A percentile compares a stretch with the other conserved stretches of the same genome.
Conservation (phyloP, 129 eudicot genomes). For the Smallanthus sonchifolius region DNA sequence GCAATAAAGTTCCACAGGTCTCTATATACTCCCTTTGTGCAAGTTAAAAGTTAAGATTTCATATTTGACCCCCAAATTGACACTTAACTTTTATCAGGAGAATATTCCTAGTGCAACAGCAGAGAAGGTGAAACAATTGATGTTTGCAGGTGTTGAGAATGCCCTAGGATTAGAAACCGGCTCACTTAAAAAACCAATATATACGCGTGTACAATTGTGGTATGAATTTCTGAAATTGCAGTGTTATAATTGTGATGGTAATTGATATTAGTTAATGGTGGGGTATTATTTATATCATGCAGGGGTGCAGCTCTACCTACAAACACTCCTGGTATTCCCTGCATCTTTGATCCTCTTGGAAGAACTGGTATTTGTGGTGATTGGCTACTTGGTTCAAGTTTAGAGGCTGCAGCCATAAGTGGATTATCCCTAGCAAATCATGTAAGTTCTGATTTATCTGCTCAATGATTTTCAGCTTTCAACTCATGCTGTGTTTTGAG, state of each 20-base stretch:
- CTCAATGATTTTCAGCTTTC: not conserved
- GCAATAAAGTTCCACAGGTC: constrained; percentile 96
- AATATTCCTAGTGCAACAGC: constrained; percentile 78
- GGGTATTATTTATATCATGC: constrained; percentile 1
- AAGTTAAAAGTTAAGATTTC: constrained; percentile 9
- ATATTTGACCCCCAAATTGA: not conserved
- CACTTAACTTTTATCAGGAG: constrained; percentile 47
- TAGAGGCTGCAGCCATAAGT: constrained; percentile 92
- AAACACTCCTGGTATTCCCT: constrained; percentile 78
- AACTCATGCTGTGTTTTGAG: not conserved
- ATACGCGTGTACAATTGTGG: constrained; percentile 80
- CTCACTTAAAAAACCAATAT: constrained; percentile 70
- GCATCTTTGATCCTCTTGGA: constrained; percentile 96
- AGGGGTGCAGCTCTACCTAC: constrained; percentile 99
- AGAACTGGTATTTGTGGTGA: constrained; percentile 98
- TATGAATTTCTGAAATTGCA: constrained; percentile 27
- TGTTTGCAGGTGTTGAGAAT: constrained; percentile 83
- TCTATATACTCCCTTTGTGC: constrained; percentile 1
- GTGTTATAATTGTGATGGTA: not conserved
- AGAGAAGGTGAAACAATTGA: constrained; percentile 78
- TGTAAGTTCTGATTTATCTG: constrained; percentile 36
- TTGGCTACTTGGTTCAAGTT: constrained; percentile 91
- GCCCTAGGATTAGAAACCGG: constrained; percentile 64
- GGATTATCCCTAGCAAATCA: constrained; percentile 93
- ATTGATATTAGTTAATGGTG: not conserved